Base-by-base conservation (phyloP, 2,329 filamentous ascomycete species). In the Botrytis pseudocinerea region DNA sequence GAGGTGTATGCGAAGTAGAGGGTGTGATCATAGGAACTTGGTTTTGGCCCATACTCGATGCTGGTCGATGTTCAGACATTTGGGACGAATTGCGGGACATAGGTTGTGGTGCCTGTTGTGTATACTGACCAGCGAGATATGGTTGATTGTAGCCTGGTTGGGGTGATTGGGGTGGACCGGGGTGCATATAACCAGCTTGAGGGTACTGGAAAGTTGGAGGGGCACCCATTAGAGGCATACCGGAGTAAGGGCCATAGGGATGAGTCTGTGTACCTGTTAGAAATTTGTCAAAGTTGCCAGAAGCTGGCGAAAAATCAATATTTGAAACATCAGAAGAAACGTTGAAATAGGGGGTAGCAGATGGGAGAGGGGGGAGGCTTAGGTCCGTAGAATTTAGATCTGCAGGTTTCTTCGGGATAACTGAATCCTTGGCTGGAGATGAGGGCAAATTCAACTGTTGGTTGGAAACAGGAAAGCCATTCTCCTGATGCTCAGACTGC, bases 51-150 rank as follows among this genome's bases (percentile, higher is more conserved):
- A 81, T 79, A 75, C 80, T 82, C 1, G 80, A 81, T 75, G 88
- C 89, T 51, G 83, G 86, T 65, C 89, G 84, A 35, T 79, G 78
- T 79, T 90, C 88, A n/a, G 93, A 93, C 72, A 92, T 87, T 82
- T 96, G 93, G 2, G 94, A 97, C 2, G 92, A 89, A 74, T 90
- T 94, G 78, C 95, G 91, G 2, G 95, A 96, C 92, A 97, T 95
- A 59, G 85, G 84, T 81, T 92, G 88, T 75, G 85, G 88, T 75
- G 85, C 88, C 78, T 85, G 85, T 76, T 83, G 83, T 65, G 74
- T 76, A 74, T 82, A 82, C 72, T 81, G 81, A n/a, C 78, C 77
- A 16, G 80, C 79, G 35, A 79, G 79, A 69, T 80, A 80, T 64
- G 82, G 82, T 70, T 86, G 85, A 74, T 85, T 84, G 75, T 83